Conservation (phyloP, 2,329 filamentous ascomycete genomes). For the Hymenoscyphus infarciens region DNA sequence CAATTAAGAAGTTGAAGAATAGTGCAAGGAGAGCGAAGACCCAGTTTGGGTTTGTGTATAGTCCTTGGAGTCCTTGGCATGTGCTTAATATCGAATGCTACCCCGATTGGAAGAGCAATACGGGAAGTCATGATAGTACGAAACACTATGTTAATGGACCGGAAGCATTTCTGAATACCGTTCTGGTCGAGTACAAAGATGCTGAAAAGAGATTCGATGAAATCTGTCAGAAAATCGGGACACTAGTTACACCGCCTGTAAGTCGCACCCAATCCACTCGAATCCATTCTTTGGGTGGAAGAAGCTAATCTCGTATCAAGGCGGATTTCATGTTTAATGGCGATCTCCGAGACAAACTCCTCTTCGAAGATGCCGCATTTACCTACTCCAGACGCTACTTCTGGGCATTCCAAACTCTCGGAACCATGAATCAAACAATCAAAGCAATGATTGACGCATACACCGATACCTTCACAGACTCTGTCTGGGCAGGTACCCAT, state of each 20-base stretch:
- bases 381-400: slow-evolving; percentile 61
- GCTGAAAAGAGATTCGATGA: slow-evolving; percentile 55
- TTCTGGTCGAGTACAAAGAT: slow-evolving; percentile 58
- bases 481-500: slow-evolving; percentile 55
- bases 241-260: slow-evolving; percentile 56
- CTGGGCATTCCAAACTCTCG: slow-evolving; percentile 59
- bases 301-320: slow-evolving; percentile 22
- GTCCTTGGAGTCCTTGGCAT: slow-evolving; percentile 59
- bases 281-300: not conserved
- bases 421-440: slow-evolving; percentile 57
- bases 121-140: slow-evolving; percentile 41
- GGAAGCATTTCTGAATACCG: slow-evolving; percentile 56
- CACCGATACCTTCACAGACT: slow-evolving; percentile 53
- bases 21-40: slow-evolving; percentile 45
- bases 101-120: slow-evolving; percentile 54
- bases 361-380: slow-evolving; percentile 59
- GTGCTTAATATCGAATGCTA: slow-evolving; percentile 56
- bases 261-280: slow-evolving; percentile 2
- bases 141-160: slow-evolving; percentile 58
- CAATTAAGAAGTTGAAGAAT: slow-evolving; percentile 48
- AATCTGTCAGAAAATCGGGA: slow-evolving; percentile 54
- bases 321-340: slow-evolving; percentile 57
- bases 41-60: slow-evolving; percentile 51
- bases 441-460: slow-evolving; percentile 56
- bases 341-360: slow-evolving; percentile 51